These are phyloP conservation scores for Mycena belliarum DNA, from an alignment of 768 basidiomycete genomes.

Conservation along the genomic window DNA sequence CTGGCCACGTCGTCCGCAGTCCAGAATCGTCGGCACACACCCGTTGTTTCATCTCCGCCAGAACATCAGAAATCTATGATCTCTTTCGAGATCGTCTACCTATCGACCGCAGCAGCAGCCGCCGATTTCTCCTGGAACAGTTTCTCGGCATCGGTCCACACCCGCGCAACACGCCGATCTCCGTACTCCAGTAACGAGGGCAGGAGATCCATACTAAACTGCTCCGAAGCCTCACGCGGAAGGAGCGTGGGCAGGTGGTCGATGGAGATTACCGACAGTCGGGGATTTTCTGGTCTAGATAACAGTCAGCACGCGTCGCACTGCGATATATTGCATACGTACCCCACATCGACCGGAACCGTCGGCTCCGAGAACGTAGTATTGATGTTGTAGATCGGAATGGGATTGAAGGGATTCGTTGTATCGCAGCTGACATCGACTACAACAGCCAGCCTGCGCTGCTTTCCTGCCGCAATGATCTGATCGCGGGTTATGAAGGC, in stretches of 20 bases:
- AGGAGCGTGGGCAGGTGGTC: conserved; percentile 96
- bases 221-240: conserved; percentile 95
- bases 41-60: background rate
- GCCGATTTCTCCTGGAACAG: conserved; percentile 65
- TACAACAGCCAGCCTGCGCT: conserved; percentile 73
- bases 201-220: conserved; percentile 69
- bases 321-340: conserved; percentile 29
- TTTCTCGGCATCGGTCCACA: conserved; percentile 88
- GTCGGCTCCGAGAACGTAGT: conserved; percentile 94
- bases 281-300: conserved; percentile 58
- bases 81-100: no score
- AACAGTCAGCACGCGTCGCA: conserved; percentile 11
- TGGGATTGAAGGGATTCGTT: conserved; percentile 97
- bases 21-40: background rate
- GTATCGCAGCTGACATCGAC: conserved; percentile 99
- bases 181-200: conserved; percentile 58
- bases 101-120: conserved; percentile 40
- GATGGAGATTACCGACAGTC: conserved; percentile 88
- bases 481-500: conserved; percentile 76
- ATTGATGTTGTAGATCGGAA: conserved; percentile 92
- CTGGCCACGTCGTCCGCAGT: background rate
- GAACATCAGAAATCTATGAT: no score
- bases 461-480: conserved; percentile 68
- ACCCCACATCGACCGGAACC: conserved; percentile 82
- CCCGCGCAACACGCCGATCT: conserved; percentile 59